Percentiles rank a stretch among this genome's conserved stretches.
Conservation (phyloP, 371 early-diverging fungal species). For the Batkoa obscura region DNA sequence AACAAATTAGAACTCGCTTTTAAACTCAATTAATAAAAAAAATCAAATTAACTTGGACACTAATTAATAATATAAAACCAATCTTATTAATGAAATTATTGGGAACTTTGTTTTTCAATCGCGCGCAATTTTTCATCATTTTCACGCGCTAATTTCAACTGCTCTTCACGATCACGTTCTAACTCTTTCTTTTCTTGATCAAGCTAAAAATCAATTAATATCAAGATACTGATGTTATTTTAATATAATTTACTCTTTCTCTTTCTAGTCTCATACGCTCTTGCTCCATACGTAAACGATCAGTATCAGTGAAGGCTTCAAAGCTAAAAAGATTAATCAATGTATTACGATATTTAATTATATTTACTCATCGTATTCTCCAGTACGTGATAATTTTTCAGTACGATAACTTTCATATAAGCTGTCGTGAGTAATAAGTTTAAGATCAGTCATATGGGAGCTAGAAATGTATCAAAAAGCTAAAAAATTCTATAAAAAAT, state of each 20-base stretch:
- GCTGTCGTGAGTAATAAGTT: constrained; percentile 83
- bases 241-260: constrained; percentile 21
- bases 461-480: constrained; percentile 12
- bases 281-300: constrained; percentile 24
- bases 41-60: too few relatives aligned
- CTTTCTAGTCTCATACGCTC: constrained; percentile 40
- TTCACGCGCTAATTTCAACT: not conserved
- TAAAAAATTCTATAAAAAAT: not conserved
- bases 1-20: too few relatives aligned
- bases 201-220: not conserved
- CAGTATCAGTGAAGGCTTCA: constrained; percentile 7
- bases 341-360: not conserved
- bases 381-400: constrained; percentile 62
- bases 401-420: constrained; percentile 95
- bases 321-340: constrained; percentile 9
- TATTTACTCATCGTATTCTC: constrained; percentile 29
- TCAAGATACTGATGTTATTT: not conserved
- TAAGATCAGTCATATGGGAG: constrained; percentile 86
- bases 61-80: too few relatives aligned
- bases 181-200: not conserved
- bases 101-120: not conserved
- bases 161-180: constrained; percentile 1
- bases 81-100: not conserved
- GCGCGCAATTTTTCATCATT: constrained; percentile 1
- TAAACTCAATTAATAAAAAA: too few relatives aligned